Evolutionary conservation across 345 rosid species (phyloP).

Genomic region (Brassica cretica): DNA sequence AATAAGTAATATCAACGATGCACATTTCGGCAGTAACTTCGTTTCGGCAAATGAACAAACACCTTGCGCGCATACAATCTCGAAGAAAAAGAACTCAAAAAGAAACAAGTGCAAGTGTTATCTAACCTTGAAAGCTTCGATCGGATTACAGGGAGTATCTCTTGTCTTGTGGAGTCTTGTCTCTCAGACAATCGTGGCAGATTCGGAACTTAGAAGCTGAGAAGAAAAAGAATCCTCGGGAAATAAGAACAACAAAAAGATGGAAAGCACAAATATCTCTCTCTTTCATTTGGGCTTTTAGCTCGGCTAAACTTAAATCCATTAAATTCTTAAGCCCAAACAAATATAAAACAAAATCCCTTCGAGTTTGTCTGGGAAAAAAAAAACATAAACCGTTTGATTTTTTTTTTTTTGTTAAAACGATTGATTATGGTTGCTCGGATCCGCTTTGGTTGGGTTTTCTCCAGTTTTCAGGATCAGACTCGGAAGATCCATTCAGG

Average conservation of each 20-base stretch:
- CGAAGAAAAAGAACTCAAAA: not conserved
- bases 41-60: slow-evolving; percentile 26
- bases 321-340: not conserved
- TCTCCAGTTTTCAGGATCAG: too few species aligned
- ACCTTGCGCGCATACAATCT: slow-evolving; percentile 18
- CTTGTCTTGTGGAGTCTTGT: slow-evolving; percentile 10
- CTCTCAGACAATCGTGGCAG: slow-evolving; percentile 24
- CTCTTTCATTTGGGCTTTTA: not conserved
- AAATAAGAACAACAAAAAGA: not conserved
- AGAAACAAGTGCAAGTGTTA: not conserved
- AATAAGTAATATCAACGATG: not conserved
- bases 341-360: not conserved
- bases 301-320: not conserved
- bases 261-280: not conserved
- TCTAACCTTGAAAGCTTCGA: not conserved
- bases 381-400: too few species aligned
- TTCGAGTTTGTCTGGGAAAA: not conserved
- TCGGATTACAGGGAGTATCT: slow-evolving; percentile 1
- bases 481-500: too few species aligned
- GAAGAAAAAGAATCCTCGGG: not conserved
- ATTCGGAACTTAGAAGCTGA: slow-evolving; percentile 13
- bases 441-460: too few species aligned
- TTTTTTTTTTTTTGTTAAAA: too few species aligned
- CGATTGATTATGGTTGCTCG: not conserved
- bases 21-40: not conserved